These are phyloP conservation scores for Sarocladiaceae sp. DNA, from an alignment of 2,329 filamentous ascomycete species.

Conservation along the genomic window DNA sequence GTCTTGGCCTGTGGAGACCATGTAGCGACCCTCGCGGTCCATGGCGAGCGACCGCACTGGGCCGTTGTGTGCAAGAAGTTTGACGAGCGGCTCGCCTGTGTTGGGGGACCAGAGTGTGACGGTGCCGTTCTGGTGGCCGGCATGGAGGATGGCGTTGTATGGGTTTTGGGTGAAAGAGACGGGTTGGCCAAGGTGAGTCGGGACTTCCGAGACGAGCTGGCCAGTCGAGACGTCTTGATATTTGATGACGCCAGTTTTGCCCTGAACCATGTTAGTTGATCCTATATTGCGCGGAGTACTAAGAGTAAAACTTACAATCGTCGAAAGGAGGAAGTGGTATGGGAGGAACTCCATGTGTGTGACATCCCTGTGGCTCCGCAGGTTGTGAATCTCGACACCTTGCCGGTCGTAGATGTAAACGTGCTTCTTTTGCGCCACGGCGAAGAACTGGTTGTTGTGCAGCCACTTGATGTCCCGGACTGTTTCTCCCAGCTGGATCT, in stretches of 20 bases:
- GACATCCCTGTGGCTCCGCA: conserved; percentile 86
- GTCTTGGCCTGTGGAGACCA: conserved; percentile 90
- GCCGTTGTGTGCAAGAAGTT: conserved; percentile 81
- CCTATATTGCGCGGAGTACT: fast-evolving
- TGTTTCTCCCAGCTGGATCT: conserved; percentile 86
- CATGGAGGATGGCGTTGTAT: conserved; percentile 84
- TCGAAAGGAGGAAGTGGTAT: conserved; percentile 90
- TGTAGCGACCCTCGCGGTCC: conserved; percentile 87
- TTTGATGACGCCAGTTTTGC: conserved; percentile 76
- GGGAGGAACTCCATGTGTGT: conserved; percentile 92
- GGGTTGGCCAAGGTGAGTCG: conserved; percentile 77
- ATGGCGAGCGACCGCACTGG: conserved; percentile 81
- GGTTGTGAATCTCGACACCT: conserved; percentile 85
- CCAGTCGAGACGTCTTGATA: conserved; percentile 96
- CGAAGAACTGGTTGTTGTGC: conserved; percentile 91
- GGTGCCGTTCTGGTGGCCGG: conserved; percentile 90
- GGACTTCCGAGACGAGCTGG: conserved; percentile 76
- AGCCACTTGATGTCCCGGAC: conserved; percentile 85
- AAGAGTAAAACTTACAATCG: conserved; percentile 54
- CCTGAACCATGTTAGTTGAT: conserved; percentile 35
- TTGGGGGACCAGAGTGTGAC: conserved; percentile 97
- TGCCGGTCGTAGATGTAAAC: conserved; percentile 93
- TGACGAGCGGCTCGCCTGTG: conserved; percentile 76
- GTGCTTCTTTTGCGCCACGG: conserved; percentile 91
- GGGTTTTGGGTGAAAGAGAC: conserved; percentile 83